Evolutionary conservation across 306 rosid species (phyloP).

Genomic region (Arachis stenosperma): DNA sequence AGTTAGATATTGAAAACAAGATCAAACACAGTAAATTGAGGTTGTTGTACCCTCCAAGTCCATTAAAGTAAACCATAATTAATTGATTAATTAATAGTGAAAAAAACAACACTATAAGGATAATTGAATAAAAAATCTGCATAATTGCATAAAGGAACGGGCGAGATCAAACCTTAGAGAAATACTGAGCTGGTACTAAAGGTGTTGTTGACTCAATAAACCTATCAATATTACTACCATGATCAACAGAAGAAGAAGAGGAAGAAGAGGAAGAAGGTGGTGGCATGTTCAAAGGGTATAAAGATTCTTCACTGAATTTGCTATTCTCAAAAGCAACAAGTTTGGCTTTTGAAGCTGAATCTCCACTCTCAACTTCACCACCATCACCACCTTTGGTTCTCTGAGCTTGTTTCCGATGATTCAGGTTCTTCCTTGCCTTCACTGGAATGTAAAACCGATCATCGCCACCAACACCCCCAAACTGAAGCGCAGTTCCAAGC

Average conservation of each 20-base stretch:
- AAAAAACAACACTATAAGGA: slow-evolving; percentile 23
- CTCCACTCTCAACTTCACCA: slow-evolving; percentile 49
- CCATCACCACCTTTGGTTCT: slow-evolving; percentile 54
- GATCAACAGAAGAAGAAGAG: slow-evolving; percentile 39
- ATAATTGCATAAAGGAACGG: slow-evolving; percentile 29
- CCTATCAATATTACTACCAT: slow-evolving; percentile 63
- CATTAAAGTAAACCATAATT: not conserved
- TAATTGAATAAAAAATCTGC: not conserved
- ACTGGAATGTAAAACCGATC: slow-evolving; percentile 71
- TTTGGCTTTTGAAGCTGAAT: slow-evolving; percentile 43
- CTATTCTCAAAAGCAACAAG: slow-evolving; percentile 46
- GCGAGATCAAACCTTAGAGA: slow-evolving; percentile 77
- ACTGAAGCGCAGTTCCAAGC: slow-evolving; percentile 66
- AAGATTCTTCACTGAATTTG: slow-evolving; percentile 39
- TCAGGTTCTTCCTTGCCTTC: slow-evolving; percentile 62
- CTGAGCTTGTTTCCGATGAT: slow-evolving; percentile 62
- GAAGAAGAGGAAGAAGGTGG: slow-evolving; percentile 43
- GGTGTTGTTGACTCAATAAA: slow-evolving; percentile 75
- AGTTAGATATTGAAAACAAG: not conserved
- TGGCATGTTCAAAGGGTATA: slow-evolving; percentile 37
- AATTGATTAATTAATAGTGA: not conserved
- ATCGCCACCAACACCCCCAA: slow-evolving; percentile 60
- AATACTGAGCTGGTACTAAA: slow-evolving; percentile 70
- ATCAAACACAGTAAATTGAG: slow-evolving; percentile 19
- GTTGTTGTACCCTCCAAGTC: slow-evolving; percentile 18